Percentiles rank a stretch among this genome's conserved stretches.
phyloP scores from a whole-genome alignment of 2,329 filamentous ascomycete species.

The Paraphoma sp. region DNA sequence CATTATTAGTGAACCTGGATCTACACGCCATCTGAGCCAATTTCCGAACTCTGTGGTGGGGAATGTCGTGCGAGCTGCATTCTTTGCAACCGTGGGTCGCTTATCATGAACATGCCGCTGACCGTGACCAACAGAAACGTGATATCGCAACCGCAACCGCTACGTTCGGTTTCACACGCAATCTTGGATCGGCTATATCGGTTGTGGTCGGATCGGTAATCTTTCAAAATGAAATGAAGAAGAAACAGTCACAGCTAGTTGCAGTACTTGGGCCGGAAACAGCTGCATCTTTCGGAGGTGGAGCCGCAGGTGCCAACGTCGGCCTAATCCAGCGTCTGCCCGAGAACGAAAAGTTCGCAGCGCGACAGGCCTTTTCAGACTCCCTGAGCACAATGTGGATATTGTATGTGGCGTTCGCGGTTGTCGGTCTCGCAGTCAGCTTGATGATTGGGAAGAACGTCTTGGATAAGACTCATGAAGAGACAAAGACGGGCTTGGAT shows the following conservation, averaged over 20 bases:
- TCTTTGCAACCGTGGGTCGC: not conserved
- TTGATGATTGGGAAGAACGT: conserved; percentile 52
- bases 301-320: conserved; percentile 67
- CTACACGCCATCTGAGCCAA: not conserved
- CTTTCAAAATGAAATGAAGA: conserved; percentile 77
- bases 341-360: conserved; percentile 51
- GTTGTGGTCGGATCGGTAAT: conserved; percentile 79
- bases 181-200: conserved; percentile 71
- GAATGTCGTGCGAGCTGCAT: conserved; percentile 1
- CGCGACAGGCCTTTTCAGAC: conserved; percentile 52
- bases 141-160: conserved; percentile 74
- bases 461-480: conserved; percentile 52
- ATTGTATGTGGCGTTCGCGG: conserved; percentile 53
- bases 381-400: conserved; percentile 58
- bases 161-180: conserved; percentile 71
- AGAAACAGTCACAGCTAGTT: conserved; percentile 58
- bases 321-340: conserved; percentile 62
- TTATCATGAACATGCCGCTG: conserved; percentile 14
- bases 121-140: conserved; percentile 42
- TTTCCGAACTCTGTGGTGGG: not conserved
- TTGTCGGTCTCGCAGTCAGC: conserved; percentile 46
- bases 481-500: conserved; percentile 58
- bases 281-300: conserved; percentile 63
- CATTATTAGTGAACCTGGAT: no score
- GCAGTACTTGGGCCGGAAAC: conserved; percentile 59